Percentiles rank a stretch among this genome's conserved stretches.
Evolutionary conservation across 2,329 filamentous ascomycete genomes (phyloP).

Genomic region (Daldinia sp.): DNA sequence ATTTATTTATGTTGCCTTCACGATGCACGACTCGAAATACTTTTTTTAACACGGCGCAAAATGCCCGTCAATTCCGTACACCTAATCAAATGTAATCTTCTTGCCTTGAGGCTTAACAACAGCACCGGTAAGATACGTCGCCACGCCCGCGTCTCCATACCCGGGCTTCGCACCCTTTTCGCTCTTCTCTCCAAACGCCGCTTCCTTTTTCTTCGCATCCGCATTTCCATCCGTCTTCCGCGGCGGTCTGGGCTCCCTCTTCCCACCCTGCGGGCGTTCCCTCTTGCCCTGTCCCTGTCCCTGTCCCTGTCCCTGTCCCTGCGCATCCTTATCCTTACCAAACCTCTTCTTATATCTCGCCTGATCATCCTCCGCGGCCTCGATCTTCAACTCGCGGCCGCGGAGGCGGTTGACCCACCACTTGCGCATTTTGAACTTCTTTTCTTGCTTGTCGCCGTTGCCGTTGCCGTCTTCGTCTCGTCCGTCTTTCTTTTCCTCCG

Average conservation of each 20-base stretch:
- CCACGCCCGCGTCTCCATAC: conserved; percentile 58
- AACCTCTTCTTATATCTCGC: conserved; percentile 93
- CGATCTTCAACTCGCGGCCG: conserved; percentile 83
- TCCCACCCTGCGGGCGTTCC: conserved; percentile 4
- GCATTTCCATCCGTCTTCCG: neutral
- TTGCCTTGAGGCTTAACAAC: conserved; percentile 82
- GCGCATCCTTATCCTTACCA: conserved; percentile 78
- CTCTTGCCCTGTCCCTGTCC: conserved; percentile 43
- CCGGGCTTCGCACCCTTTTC: conserved; percentile 52
- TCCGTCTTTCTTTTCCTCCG: conserved; percentile 47
- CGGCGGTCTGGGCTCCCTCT: neutral
- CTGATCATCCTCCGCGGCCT: conserved; percentile 92
- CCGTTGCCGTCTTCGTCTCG: conserved; percentile 52
- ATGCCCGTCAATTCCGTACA: neutral
- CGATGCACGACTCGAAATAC: no score
- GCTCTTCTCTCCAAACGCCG: conserved; percentile 45
- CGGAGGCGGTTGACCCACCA: conserved; percentile 88
- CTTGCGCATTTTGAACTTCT: conserved; percentile 68
- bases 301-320: no score
- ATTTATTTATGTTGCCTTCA: no score
- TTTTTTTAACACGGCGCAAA: no score
- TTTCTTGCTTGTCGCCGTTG: conserved; percentile 53
- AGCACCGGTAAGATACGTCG: conserved; percentile 74
- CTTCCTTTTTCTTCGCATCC: conserved; percentile 30
- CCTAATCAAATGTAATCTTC: conserved; percentile 81